Evolutionary conservation across 2,329 filamentous ascomycete species (phyloP).

Genomic region (Ophiocordyceps robertsii): DNA sequence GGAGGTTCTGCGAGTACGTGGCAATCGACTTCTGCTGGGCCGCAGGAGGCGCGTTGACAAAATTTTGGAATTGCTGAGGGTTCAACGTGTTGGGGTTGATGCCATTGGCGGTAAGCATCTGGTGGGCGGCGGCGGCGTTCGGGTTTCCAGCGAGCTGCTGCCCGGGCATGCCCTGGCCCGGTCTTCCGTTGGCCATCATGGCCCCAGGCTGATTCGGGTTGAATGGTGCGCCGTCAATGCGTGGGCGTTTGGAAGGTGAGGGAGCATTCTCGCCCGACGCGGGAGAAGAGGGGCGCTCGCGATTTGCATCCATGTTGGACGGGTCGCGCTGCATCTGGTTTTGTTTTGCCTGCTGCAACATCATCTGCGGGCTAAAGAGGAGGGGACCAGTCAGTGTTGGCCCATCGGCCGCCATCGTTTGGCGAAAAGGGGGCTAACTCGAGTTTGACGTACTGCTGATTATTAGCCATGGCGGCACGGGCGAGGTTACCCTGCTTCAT

Average conservation of each 20-base stretch:
- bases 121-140: slow-evolving; percentile 37
- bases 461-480: slow-evolving; percentile 68
- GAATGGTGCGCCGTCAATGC: slow-evolving; percentile 58
- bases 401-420: not conserved
- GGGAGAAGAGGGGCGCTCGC: slow-evolving; percentile 69
- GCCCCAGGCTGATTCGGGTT: slow-evolving; percentile 51
- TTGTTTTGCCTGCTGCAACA: slow-evolving; percentile 58
- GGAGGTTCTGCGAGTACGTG: slow-evolving; percentile 74
- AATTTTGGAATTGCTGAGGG: slow-evolving; percentile 59
- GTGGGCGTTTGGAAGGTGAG: slow-evolving; percentile 81
- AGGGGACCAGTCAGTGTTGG: not conserved
- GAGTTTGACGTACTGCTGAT: slow-evolving; percentile 46
- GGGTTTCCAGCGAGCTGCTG: slow-evolving; percentile 49
- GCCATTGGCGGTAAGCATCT: slow-evolving; percentile 53
- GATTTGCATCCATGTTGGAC: slow-evolving; percentile 75
- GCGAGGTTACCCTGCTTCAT: slow-evolving; percentile 51
- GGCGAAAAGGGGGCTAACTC: not conserved
- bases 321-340: slow-evolving; percentile 80
- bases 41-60: slow-evolving; percentile 39
- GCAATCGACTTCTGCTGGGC: slow-evolving; percentile 74
- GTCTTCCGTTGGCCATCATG: slow-evolving; percentile 65
- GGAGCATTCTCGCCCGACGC: slow-evolving; percentile 75
- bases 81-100: slow-evolving; percentile 65
- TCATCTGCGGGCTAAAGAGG: slow-evolving; percentile 49
- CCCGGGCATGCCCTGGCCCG: slow-evolving; percentile 55